Base-by-base conservation (phyloP, 768 basidiomycete species). In the Mycena belliarum region DNA sequence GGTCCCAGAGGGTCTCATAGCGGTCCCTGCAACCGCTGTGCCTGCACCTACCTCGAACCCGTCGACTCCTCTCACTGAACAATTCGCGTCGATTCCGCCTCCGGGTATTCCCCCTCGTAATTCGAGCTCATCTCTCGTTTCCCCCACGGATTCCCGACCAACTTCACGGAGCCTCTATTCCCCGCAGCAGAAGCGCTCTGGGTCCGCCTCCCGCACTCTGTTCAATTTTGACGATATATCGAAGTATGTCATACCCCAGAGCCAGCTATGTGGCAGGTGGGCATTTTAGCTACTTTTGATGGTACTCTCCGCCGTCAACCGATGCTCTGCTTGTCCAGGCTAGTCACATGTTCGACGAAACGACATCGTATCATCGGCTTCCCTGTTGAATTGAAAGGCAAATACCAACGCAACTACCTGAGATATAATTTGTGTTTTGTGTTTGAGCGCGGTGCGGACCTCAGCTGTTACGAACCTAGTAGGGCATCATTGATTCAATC, bases 401-500 rank as follows among this genome's bases (percentile, higher is more conserved):
- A 79, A 62, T 97, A 98, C 68, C 79, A 84, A 54, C 82, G 96
- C 25, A 90, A 95, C 67, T 93, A 89, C 70, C 95, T 97, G 72
- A 82, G 89, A 61, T 98, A 91, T 74, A 98, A 98, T 69, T 75
- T 98, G 25, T 98, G 95, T 72, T 97, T 98, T 71, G 96, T 98
- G 4, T 99, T 99, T 71, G 90, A 94, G 45, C 85, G 91, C 43
- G 82, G 83, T 24, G 93, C 93, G 12, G 95, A 97, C 70, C 76
- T 98, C 52, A 94, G 93, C 67, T 95, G 94, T 63, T 98, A 95
- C 74, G 96, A 98, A 63, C 93, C 95, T 4, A 85, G 57, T 63
- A 47, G 28, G 57, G 52, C 28, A 3, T 33, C 21, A n/a, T n/a
- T n/a, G 23, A 29, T 23, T n/a, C 6, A 4, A 9, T n/a, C n/a